A percentile compares a stretch with the other conserved stretches of the same genome.
Conservation (phyloP, 2,329 filamentous ascomycete species). For the Dendrostoma leiphaemia region DNA sequence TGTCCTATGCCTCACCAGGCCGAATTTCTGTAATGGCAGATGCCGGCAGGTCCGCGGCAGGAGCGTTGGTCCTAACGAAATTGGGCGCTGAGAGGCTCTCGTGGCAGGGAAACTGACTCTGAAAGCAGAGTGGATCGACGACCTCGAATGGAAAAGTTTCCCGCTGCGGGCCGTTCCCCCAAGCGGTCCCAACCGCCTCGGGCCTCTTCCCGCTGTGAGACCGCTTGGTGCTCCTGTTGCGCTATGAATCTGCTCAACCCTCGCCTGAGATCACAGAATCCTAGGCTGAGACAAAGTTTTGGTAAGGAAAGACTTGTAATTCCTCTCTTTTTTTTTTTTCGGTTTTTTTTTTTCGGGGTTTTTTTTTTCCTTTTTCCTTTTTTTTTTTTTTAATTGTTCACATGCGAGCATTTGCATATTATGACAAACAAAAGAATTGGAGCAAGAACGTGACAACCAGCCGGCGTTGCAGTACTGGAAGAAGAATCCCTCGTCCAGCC, state of each 20-base stretch:
- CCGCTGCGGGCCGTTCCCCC: conserved; percentile 13
- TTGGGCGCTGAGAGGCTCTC: neutral
- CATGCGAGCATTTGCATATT: too few relatives aligned
- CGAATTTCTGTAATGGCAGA: neutral
- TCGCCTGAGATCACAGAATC: too few relatives aligned
- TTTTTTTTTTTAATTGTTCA: too few relatives aligned
- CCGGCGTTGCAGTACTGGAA: too few relatives aligned
- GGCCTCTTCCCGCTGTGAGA: conserved; percentile 13
- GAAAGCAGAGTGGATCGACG: neutral
- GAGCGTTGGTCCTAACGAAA: neutral
- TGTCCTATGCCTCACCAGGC: neutral
- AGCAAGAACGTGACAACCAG: too few relatives aligned
- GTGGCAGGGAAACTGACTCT: neutral
- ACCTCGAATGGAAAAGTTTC: conserved; percentile 1
- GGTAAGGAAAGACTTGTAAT: too few relatives aligned
- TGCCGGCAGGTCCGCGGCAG: neutral
- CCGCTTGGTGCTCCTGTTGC: neutral
- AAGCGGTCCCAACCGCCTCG: conserved; percentile 9
- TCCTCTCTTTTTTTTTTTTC: too few relatives aligned
- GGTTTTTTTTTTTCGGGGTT: too few relatives aligned
- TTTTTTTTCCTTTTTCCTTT: too few relatives aligned
- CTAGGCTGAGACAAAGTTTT: too few relatives aligned
- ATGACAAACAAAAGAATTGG: too few relatives aligned
- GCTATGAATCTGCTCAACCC: neutral
- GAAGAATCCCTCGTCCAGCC: too few relatives aligned